Evolutionary conservation across 352 stramenopile species (phyloP), one percentile per base, ranked within the genome.

Genomic region (Saprolegnia parasitica): DNA sequence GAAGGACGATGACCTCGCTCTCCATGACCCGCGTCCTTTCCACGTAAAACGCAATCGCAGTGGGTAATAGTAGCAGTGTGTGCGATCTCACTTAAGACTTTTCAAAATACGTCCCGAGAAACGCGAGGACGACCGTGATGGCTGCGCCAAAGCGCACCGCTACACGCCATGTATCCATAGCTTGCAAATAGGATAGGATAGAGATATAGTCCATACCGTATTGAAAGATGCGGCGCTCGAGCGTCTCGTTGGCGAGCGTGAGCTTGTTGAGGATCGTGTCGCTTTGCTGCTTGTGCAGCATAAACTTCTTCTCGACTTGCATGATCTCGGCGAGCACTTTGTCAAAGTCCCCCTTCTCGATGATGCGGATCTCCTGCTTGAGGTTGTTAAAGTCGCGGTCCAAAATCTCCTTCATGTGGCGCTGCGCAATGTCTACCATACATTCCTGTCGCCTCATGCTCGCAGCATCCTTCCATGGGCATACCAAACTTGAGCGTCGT

Each of bases 271-370:
- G 73, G 24, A 85, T 95, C 60, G 91, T 83, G 52, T 95, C 87
- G 61, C 92, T 86, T 6, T 81, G 81, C 66, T 95, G 87, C 74
- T 95, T 95, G 61, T 95, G 87, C 64, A 95, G 72, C 71, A 95
- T 67, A 76, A 95, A 95, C 73, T 93, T 91, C 57, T 95, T 95
- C 67, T 95, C 87, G 9, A 95, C 81, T 74, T 93, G 83, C 1
- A 83, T 81, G 55, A 95, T 93, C 68, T 95, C 87, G 72, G 91
- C 84, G 70, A 84, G 87, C 65, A 95, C 88, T 71, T 93, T 92
- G 75, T 95, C 87, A 66, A 95, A 95, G 70, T 95, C 87, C 67
- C 90, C 90, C 73, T 95, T 95, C 72, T 95, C 87, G 13, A 93
- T 79, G 85, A 95, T 93, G 64, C 87, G 85, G 71, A 95, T 95